Conservation (phyloP, 805 yeast genomes). For the Ogataea wickerhamii region DNA sequence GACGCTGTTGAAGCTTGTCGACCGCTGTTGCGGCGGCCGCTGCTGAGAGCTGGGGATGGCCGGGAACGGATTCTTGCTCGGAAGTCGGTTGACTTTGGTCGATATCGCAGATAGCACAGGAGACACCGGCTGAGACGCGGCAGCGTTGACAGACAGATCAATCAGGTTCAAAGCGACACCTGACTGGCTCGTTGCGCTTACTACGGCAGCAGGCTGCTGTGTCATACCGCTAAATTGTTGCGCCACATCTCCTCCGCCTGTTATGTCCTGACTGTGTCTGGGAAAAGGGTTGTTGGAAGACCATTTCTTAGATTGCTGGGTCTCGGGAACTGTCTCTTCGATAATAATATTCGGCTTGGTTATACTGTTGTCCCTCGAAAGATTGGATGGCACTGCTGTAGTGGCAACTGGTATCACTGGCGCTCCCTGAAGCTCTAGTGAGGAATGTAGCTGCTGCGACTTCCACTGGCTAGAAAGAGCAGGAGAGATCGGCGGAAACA, state of each 20-base stretch:
- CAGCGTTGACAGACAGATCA: neutral
- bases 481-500: constrained; percentile 37
- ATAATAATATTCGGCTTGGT: constrained; percentile 13
- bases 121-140: neutral
- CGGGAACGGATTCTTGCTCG: constrained; percentile 23
- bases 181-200: neutral
- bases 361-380: constrained; percentile 1
- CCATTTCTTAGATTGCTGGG: constrained; percentile 13
- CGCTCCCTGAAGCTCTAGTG: neutral
- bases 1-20: constrained; percentile 11
- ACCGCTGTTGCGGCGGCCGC: constrained; percentile 1
- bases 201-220: constrained; percentile 11
- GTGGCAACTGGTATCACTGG: neutral
- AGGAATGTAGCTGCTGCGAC: neutral
- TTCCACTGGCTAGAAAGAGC: constrained; percentile 2
- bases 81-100: constrained; percentile 6
- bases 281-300: constrained; percentile 29
- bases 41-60: constrained; percentile 1
- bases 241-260: neutral
- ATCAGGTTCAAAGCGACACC: neutral
- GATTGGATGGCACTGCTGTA: neutral
- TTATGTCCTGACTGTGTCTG: neutral
- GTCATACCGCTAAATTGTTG: neutral
- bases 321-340: constrained; percentile 6
- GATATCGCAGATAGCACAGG: neutral